Evolutionary conservation across 2,329 filamentous ascomycete species (phyloP), one percentile per base, ranked within the genome.

Genomic region (Beauveria caledonica): DNA sequence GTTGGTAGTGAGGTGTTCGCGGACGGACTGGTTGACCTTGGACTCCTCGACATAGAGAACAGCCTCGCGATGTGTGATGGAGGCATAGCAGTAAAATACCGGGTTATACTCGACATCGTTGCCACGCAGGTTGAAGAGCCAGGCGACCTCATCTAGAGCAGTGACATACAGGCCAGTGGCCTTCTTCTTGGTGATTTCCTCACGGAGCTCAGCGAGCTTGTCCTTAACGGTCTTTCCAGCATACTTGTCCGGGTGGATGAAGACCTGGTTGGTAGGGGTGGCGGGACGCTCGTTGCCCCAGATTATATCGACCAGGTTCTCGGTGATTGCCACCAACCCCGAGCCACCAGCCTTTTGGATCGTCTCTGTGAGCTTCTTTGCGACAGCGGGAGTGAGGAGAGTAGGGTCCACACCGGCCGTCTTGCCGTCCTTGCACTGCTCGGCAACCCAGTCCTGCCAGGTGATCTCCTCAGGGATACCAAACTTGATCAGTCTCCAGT

Each of bases 41-140:
- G 83, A 81, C 13, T 86, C 82, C 69, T 97, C 89, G 62, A 97
- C 79, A 69, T 97, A 99, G 5, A 99, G 80, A 1, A 86, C 92
- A 25, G 88, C 90, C 1, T 84, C 79, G 11, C 80, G 86, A 1
- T 86, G 85, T 2, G 94, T 97, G 64, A 99, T 78, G 46, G 94
- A 83, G 49, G 93, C 93, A 69, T 97, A 99, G 17, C 93, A 94
- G 76, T 97, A 97, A 79, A 99, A 97, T 54, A 99, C 94, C 0
- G 94, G 94, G 71, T 99, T 99, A 77, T 94, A 99, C 0, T 92
- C 90, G 65, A 99, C 97, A 71, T 97, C 94, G 72, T 83, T 94
- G 67, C 94, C 94, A 66, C 94, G 86, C 53, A 99, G 77, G 74
- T 99, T 99, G 78, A 97, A 97, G n/a, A 99, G 81, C 94, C 94